phyloP scores from a whole-genome alignment of 2,329 filamentous ascomycete genomes.

The Diaporthe sp. region DNA sequence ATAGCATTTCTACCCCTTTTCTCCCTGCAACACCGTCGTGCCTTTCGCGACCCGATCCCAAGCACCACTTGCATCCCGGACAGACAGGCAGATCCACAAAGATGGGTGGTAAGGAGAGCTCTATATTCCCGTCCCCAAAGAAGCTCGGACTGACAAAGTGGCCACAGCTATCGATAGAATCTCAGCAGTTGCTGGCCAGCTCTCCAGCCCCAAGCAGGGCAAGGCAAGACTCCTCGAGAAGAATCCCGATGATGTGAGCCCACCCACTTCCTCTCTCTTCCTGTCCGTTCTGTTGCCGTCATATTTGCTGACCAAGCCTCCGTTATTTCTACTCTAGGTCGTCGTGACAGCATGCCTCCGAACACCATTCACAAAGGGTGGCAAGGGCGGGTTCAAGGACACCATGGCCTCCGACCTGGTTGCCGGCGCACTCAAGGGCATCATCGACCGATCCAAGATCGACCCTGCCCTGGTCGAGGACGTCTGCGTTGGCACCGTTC shows the following conservation, averaged over 20 bases:
- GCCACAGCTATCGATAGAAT: conserved; percentile 67
- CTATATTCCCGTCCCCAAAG: neutral
- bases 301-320: neutral
- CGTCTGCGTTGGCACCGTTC: conserved; percentile 90
- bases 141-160: conserved; percentile 12
- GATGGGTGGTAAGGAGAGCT: conserved; percentile 43
- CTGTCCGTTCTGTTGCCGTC: neutral
- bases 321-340: conserved; percentile 62
- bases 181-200: conserved; percentile 72
- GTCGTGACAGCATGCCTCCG: conserved; percentile 94
- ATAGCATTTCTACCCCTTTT: neutral
- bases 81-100: conserved; percentile 31
- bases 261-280: conserved; percentile 5
- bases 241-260: conserved; percentile 73
- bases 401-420: conserved; percentile 89
- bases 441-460: conserved; percentile 88
- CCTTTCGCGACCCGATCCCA: neutral
- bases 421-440: conserved; percentile 82
- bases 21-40: neutral
- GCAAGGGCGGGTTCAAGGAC: conserved; percentile 96
- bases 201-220: conserved; percentile 61
- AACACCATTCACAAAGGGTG: conserved; percentile 91
- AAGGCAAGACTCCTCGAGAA: conserved; percentile 73
- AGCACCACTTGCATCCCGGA: conserved; percentile 1
- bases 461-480: conserved; percentile 92